Evolutionary conservation across 805 yeast species (phyloP).

Genomic region (Candida andamanensis): DNA sequence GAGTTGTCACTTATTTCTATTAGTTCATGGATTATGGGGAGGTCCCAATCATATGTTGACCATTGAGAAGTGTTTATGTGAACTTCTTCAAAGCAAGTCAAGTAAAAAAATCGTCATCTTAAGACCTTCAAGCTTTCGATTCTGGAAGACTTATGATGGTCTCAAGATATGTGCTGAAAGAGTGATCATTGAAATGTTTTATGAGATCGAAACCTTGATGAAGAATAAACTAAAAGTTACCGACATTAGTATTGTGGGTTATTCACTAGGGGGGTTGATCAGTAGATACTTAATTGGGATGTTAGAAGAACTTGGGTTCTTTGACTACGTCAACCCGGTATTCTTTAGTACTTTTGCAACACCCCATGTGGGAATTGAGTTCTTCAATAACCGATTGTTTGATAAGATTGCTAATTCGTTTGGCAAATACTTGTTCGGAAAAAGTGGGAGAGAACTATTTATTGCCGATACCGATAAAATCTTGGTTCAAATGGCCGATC

Average conservation of each 20-base stretch:
- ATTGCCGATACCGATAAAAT: conserved; percentile 37
- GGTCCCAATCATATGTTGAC: conserved; percentile 37
- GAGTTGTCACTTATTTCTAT: conserved; percentile 32
- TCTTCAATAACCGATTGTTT: conserved; percentile 27
- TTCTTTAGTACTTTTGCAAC: conserved; percentile 40
- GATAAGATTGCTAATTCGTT: conserved; percentile 26
- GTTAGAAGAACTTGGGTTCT: conserved; percentile 29
- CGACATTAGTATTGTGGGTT: conserved; percentile 78
- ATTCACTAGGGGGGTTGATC: conserved; percentile 85
- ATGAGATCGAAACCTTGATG: conserved; percentile 36
- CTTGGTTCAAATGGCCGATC: conserved; percentile 50
- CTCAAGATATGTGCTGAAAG: conserved; percentile 29
- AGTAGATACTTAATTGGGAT: conserved; percentile 74
- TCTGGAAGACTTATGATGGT: conserved; percentile 44
- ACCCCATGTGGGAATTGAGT: conserved; percentile 40
- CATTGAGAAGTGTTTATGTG: conserved; percentile 27
- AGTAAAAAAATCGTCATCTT: conserved; percentile 28
- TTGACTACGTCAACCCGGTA: conserved; percentile 31
- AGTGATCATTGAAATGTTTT: conserved; percentile 32
- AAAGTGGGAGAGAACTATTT: conserved; percentile 33
- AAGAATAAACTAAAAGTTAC: conserved; percentile 37
- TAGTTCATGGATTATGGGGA: conserved; percentile 43
- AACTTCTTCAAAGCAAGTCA: conserved; percentile 18
- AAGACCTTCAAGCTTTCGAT: conserved; percentile 36
- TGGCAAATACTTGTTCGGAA: conserved; percentile 34